These are phyloP conservation scores for Teunomyces aglyptinius DNA, from an alignment of 805 yeast genomes.

Conservation along the genomic window DNA sequence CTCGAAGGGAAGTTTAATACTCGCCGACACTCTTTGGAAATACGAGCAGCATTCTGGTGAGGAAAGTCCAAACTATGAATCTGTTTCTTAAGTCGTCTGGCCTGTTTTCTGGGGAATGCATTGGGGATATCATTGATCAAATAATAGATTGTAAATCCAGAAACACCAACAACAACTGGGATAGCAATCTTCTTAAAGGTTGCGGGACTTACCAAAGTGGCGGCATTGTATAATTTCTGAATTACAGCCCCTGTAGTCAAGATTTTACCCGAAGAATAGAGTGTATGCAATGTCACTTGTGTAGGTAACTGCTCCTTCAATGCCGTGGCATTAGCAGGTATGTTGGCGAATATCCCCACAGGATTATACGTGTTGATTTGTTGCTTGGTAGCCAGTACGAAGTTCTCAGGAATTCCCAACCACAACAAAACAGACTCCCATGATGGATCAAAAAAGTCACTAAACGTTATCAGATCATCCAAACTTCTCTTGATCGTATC, in stretches of 20 bases:
- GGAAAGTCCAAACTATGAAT: slow-evolving; percentile 71
- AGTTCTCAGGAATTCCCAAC: slow-evolving; percentile 39
- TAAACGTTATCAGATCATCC: slow-evolving; percentile 55
- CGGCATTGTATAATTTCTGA: slow-evolving; percentile 35
- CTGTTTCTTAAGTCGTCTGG: slow-evolving; percentile 63
- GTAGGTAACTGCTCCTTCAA: slow-evolving; percentile 33
- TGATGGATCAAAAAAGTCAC: slow-evolving; percentile 82
- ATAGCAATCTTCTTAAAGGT: slow-evolving; percentile 47
- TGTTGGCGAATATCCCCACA: slow-evolving; percentile 22
- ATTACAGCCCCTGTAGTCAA: slow-evolving; percentile 43
- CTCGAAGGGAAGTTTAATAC: slow-evolving; percentile 80
- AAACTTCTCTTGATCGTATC: slow-evolving; percentile 62
- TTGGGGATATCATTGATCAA: slow-evolving; percentile 79
- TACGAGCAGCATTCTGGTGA: slow-evolving; percentile 71
- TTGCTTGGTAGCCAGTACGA: slow-evolving; percentile 23
- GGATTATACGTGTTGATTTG: slow-evolving; percentile 37
- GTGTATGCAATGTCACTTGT: slow-evolving; percentile 40
- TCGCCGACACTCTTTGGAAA: slow-evolving; percentile 76
- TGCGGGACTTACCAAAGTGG: slow-evolving; percentile 34
- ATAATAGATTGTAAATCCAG: slow-evolving; percentile 57
- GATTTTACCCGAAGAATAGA: slow-evolving; percentile 39
- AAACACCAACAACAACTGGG: slow-evolving; percentile 52
- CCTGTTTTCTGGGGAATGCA: slow-evolving; percentile 82
- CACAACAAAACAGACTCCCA: slow-evolving; percentile 54
- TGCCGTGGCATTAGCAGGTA: slow-evolving; percentile 30